A percentile compares a stretch with the other conserved stretches of the same genome.
Evolutionary conservation across 345 rosid species (phyloP).

Genomic region (Citrus australasica): DNA sequence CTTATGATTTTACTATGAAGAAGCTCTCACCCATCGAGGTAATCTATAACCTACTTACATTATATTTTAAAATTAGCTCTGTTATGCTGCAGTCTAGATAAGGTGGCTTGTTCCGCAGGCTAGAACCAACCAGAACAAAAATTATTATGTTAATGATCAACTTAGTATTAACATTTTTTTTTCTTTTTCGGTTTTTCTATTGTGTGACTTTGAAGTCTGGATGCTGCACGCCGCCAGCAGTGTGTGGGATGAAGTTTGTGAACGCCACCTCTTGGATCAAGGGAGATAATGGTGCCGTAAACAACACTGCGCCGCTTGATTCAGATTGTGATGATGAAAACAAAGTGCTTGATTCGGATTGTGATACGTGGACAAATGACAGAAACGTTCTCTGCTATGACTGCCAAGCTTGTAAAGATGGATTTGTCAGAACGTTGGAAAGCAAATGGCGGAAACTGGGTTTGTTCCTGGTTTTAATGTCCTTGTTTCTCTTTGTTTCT

Average conservation of each 20-base stretch:
- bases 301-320: neutral
- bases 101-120: no score
- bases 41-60: neutral
- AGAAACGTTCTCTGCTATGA: constrained; percentile 45
- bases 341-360: constrained; percentile 26
- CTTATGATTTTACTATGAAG: constrained; percentile 33
- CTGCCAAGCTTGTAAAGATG: constrained; percentile 55
- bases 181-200: neutral
- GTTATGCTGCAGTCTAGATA: neutral
- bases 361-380: constrained; percentile 56
- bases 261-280: constrained; percentile 64
- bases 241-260: constrained; percentile 52
- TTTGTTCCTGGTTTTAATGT: constrained; percentile 48
- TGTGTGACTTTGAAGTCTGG: constrained; percentile 41
- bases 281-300: constrained; percentile 14
- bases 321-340: constrained; percentile 37
- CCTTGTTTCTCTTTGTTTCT: constrained; percentile 48
- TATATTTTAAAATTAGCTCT: neutral
- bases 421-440: constrained; percentile 42
- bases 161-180: neutral
- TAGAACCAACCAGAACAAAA: no score
- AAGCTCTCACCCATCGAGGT: constrained; percentile 65
- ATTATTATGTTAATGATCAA: no score
- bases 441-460: constrained; percentile 79
- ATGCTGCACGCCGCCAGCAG: constrained; percentile 70